These are phyloP conservation scores for Suhomyces maxii DNA, from an alignment of 1,139 yeast species.

Conservation along the genomic window DNA sequence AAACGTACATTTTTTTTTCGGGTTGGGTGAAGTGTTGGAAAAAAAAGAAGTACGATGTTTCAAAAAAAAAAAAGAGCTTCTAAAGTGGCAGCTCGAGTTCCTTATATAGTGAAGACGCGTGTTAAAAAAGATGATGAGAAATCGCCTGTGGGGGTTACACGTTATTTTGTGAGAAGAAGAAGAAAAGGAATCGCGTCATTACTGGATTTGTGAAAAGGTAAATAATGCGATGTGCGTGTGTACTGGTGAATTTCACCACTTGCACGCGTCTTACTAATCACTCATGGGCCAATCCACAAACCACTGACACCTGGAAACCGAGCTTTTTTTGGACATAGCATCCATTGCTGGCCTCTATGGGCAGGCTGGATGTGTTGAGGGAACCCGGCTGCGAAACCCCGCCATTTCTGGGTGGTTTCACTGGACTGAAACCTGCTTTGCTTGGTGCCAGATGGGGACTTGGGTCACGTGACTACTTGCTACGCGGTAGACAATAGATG, in stretches of 20 bases:
- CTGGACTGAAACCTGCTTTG: no score
- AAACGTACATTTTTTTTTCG: conserved; percentile 46
- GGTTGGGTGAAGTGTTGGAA: background rate
- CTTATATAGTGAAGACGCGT: conserved; percentile 10
- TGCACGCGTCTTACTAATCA: conserved; percentile 3
- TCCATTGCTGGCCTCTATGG: no score
- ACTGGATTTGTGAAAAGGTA: conserved; percentile 5
- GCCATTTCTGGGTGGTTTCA: no score
- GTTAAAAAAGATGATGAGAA: background rate
- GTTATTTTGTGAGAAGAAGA: background rate
- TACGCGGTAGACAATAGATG: no score
- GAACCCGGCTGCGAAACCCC: no score
- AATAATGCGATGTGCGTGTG: conserved; percentile 1
- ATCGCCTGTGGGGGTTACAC: background rate
- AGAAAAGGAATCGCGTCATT: conserved; percentile 2
- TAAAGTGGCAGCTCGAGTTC: background rate
- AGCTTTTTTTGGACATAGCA: no score
- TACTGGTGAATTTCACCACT: background rate
- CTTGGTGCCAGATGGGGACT: no score
- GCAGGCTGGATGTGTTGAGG: no score
- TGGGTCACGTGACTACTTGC: no score
- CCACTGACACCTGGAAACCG: background rate
- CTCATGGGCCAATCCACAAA: background rate
- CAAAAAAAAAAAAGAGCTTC: background rate
- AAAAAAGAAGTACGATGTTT: background rate